Evolutionary conservation across 768 basidiomycete genomes (phyloP).

Genomic region (Candolleomyces efflorescens): DNA sequence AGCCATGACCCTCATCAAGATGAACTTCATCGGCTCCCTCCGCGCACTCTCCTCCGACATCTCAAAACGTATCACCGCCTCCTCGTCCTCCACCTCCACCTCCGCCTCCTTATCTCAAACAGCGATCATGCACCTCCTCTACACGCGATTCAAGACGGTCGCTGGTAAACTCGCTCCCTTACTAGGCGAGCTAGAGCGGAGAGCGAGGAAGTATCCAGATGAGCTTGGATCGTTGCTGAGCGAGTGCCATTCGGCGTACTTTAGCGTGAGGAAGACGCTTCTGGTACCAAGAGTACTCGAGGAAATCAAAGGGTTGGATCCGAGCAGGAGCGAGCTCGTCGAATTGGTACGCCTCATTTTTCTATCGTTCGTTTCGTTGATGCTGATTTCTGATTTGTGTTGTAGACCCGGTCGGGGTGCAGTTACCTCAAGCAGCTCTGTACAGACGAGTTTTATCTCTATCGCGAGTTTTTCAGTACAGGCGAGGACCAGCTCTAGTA

Average conservation of each 20-base stretch:
- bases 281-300: slow-evolving; percentile 70
- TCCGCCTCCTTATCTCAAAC: slow-evolving; percentile 71
- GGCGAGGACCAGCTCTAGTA: slow-evolving; percentile 66
- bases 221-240: slow-evolving; percentile 75
- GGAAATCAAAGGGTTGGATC: slow-evolving; percentile 83
- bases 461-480: slow-evolving; percentile 79
- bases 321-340: slow-evolving; percentile 75
- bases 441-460: slow-evolving; percentile 84
- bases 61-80: slow-evolving; percentile 63
- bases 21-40: slow-evolving; percentile 89
- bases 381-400: not conserved
- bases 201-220: slow-evolving; percentile 73
- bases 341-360: slow-evolving; percentile 55
- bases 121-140: slow-evolving; percentile 80
- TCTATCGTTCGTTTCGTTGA: not conserved
- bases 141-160: slow-evolving; percentile 80
- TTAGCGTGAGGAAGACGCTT: slow-evolving; percentile 65
- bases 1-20: slow-evolving; percentile 96
- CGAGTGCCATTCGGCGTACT: slow-evolving; percentile 88
- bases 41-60: slow-evolving; percentile 78
- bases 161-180: slow-evolving; percentile 72
- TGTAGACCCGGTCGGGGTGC: slow-evolving; percentile 85
- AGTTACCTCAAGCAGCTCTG: slow-evolving; percentile 91
- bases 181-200: slow-evolving; percentile 79
- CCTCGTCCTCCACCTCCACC: slow-evolving; percentile 35